phyloP scores from a whole-genome alignment of 768 basidiomycete genomes.

The Phlebiopsis gigantea region DNA sequence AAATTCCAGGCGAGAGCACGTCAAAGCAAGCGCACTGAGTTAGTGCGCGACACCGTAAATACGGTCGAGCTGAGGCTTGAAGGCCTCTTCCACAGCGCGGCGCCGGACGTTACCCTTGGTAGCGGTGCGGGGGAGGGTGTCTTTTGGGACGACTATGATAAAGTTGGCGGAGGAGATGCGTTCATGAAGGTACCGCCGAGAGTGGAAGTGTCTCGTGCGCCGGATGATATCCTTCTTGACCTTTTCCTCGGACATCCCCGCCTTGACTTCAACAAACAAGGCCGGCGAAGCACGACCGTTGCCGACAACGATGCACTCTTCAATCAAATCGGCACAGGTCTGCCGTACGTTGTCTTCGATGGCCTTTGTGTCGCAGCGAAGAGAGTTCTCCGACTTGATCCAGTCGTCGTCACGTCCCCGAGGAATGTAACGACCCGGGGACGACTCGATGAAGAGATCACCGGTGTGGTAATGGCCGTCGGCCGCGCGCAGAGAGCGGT shows the following conservation, averaged over 20 bases:
- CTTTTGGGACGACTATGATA: constrained; percentile 60
- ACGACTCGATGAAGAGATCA: constrained; percentile 65
- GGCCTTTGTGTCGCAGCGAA: constrained; percentile 76
- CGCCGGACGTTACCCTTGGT: constrained; percentile 82
- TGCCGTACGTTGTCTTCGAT: constrained; percentile 73
- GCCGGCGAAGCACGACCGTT: constrained; percentile 70
- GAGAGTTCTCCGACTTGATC: constrained; percentile 78
- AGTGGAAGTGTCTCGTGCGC: constrained; percentile 70
- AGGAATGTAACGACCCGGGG: constrained; percentile 55
- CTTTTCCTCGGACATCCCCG: constrained; percentile 48
- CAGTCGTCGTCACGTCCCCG: constrained; percentile 78
- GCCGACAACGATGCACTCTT: constrained; percentile 73
- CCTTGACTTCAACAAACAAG: constrained; percentile 64
- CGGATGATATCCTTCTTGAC: constrained; percentile 72
- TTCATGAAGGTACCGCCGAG: constrained; percentile 73
- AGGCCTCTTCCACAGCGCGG: constrained; percentile 67
- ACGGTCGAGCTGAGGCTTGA: constrained; percentile 50
- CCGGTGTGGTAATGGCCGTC: constrained; percentile 80
- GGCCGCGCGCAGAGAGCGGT: constrained; percentile 45
- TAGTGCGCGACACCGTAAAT: constrained; percentile 36
- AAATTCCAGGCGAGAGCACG: not conserved
- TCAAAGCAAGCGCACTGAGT: not conserved
- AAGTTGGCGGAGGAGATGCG: constrained; percentile 62
- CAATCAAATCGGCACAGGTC: constrained; percentile 59
- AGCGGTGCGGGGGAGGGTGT: constrained; percentile 67